Evolutionary conservation across 2,329 filamentous ascomycete genomes (phyloP).

Genomic region (Allantophomopsis cytisporea): DNA sequence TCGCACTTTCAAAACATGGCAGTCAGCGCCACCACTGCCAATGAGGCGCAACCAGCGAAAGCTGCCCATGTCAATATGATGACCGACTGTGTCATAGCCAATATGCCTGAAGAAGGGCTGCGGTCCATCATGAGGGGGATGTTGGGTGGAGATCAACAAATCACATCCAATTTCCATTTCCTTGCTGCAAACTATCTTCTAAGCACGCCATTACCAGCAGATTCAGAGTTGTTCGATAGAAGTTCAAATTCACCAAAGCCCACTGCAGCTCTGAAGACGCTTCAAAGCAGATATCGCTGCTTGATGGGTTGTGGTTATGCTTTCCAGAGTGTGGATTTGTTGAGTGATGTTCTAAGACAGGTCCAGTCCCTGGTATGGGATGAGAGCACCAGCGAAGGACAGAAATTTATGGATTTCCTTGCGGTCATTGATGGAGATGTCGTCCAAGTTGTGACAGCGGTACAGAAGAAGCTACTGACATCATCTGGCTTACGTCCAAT

Average conservation of each 20-base stretch:
- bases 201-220: too few relatives aligned
- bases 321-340: conserved; percentile 14
- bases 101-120: conserved; percentile 23
- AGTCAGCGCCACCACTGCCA: too few relatives aligned
- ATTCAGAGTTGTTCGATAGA: too few relatives aligned
- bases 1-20: too few relatives aligned
- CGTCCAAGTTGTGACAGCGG: conserved; percentile 12
- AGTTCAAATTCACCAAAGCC: conserved; percentile 6
- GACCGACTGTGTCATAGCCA: conserved; percentile 30
- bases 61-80: conserved; percentile 30
- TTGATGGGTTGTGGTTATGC: conserved; percentile 19
- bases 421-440: conserved; percentile 18
- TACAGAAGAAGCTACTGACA: conserved; percentile 10
- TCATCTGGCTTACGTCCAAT: conserved; percentile 5
- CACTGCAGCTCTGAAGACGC: conserved; percentile 3
- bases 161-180: conserved; percentile 20
- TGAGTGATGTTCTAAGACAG: conserved; percentile 7
- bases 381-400: not conserved
- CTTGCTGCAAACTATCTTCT: conserved; percentile 16
- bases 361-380: conserved; percentile 1
- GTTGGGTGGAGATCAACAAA: conserved; percentile 14
- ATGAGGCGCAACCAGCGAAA: too few relatives aligned
- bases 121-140: conserved; percentile 21
- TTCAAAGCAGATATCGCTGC: conserved; percentile 15
- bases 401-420: conserved; percentile 10